phyloP scores from a whole-genome alignment of 306 rosid genomes.

The Boehmeria nivea region DNA sequence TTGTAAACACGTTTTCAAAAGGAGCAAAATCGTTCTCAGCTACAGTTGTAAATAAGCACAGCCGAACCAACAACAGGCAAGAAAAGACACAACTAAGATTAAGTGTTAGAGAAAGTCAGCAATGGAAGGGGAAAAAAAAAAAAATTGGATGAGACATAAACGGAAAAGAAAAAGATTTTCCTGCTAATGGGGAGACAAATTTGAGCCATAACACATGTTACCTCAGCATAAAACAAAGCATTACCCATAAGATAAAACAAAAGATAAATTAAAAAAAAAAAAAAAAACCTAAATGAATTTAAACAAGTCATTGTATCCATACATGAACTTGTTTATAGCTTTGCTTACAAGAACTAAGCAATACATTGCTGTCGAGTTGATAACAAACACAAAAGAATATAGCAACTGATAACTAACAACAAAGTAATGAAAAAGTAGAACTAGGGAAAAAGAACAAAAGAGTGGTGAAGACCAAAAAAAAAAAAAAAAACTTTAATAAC shows the following conservation, averaged over 20 bases:
- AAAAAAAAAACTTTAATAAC: not conserved
- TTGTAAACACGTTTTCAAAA: not conserved
- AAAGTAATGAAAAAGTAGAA: no score
- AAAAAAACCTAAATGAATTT: not conserved
- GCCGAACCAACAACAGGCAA: not conserved
- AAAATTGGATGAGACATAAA: not conserved
- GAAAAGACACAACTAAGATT: not conserved
- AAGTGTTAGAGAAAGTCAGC: not conserved
- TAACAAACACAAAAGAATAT: conserved; percentile 6
- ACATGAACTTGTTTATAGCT: conserved; percentile 2
- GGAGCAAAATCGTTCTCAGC: not conserved
- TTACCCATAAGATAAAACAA: not conserved
- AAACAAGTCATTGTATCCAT: not conserved
- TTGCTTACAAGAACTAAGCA: not conserved
- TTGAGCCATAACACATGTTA: not conserved
- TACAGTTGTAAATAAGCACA: not conserved
- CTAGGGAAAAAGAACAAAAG: conserved; percentile 15
- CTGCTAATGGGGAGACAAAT: no score
- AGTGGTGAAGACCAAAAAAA: not conserved
- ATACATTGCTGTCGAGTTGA: not conserved
- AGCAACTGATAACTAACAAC: conserved; percentile 6
- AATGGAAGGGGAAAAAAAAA: not conserved
- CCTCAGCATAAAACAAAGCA: no score
- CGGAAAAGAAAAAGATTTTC: not conserved
- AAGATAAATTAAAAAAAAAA: not conserved